A percentile compares a stretch with the other conserved stretches of the same genome.
phyloP scores from a whole-genome alignment of 192 early-diverging fungal species.

The Gryganskiella cystojenkinii region DNA sequence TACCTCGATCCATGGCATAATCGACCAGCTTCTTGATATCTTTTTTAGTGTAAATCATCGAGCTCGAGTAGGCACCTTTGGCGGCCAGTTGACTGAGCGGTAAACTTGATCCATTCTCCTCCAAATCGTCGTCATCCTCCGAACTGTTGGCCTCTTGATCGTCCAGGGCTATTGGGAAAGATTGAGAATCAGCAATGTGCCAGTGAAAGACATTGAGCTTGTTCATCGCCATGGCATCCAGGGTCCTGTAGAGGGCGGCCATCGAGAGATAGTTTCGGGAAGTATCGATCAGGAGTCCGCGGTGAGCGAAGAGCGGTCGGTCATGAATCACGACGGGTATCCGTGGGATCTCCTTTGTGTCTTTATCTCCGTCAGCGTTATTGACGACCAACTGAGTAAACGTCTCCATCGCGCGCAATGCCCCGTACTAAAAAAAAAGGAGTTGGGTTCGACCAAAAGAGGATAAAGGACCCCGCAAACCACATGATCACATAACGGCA shows the following conservation, averaged over 20 bases:
- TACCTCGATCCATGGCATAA: conserved; percentile 79
- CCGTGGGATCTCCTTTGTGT: conserved; percentile 37
- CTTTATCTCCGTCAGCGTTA: conserved; percentile 37
- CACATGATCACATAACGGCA: too few species aligned
- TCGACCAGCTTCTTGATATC: conserved; percentile 77
- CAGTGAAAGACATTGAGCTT: conserved; percentile 87
- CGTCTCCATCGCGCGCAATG: conserved; percentile 78
- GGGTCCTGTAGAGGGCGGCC: conserved; percentile 68
- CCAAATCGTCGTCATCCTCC: background rate
- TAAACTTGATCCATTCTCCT: conserved; percentile 1
- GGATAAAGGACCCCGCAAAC: too few species aligned
- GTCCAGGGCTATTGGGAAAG: conserved; percentile 74
- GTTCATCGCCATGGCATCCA: conserved; percentile 85
- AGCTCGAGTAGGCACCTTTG: conserved; percentile 74
- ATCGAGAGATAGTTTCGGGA: conserved; percentile 78
- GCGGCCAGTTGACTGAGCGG: conserved; percentile 67
- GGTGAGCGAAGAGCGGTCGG: conserved; percentile 69
- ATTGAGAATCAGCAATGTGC: conserved; percentile 80
- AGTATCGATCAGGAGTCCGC: conserved; percentile 79
- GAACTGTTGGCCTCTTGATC: background rate
- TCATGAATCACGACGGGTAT: conserved; percentile 63
- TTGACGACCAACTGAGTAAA: conserved; percentile 72
- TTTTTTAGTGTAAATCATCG: conserved; percentile 76
- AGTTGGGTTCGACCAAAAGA: too few species aligned
- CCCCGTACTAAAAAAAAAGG: conserved; percentile 80